A percentile compares a stretch with the other conserved stretches of the same genome.
Conservation (phyloP, 495 filamentous ascomycete genomes). For the Haplographium delicatum region DNA sequence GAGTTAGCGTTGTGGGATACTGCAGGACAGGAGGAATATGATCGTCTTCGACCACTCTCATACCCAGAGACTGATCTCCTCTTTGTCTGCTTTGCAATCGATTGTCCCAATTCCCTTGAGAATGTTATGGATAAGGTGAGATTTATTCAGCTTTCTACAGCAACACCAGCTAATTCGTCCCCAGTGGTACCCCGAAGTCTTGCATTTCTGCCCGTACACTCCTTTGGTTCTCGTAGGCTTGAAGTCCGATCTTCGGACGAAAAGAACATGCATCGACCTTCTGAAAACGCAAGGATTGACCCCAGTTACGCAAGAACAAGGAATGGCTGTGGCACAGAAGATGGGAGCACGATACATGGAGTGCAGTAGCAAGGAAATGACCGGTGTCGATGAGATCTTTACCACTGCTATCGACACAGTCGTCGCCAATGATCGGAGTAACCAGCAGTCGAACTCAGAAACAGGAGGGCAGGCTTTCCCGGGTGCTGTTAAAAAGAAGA, state of each 20-base stretch:
- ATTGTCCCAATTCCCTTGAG: constrained; percentile 95
- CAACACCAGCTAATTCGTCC: constrained; percentile 2
- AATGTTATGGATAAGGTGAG: constrained; percentile 98
- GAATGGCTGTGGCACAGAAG: constrained; percentile 74
- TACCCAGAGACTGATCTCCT: constrained; percentile 97
- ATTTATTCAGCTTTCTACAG: neutral
- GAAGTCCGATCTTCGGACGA: constrained; percentile 92
- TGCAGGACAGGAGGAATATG: constrained; percentile 97
- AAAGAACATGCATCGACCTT: constrained; percentile 93
- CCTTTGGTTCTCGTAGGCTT: constrained; percentile 92
- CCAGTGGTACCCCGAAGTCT: constrained; percentile 98
- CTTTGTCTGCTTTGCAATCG: constrained; percentile 98
- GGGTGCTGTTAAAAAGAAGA: constrained; percentile 54
- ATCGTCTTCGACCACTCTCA: constrained; percentile 87
- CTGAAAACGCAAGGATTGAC: constrained; percentile 96
- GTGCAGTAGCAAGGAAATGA: constrained; percentile 97
- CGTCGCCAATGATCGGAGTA: constrained; percentile 60
- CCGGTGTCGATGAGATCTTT: constrained; percentile 92
- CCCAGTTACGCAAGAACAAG: constrained; percentile 87
- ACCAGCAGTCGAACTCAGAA: constrained; percentile 30
- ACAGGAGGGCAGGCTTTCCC: neutral
- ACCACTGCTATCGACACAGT: constrained; percentile 81
- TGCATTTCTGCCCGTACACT: constrained; percentile 97
- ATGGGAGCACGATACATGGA: constrained; percentile 97
- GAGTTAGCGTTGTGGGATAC: constrained; percentile 98